Conservation (phyloP, 2,329 filamentous ascomycete species). For the Diaporthe helianthi region DNA sequence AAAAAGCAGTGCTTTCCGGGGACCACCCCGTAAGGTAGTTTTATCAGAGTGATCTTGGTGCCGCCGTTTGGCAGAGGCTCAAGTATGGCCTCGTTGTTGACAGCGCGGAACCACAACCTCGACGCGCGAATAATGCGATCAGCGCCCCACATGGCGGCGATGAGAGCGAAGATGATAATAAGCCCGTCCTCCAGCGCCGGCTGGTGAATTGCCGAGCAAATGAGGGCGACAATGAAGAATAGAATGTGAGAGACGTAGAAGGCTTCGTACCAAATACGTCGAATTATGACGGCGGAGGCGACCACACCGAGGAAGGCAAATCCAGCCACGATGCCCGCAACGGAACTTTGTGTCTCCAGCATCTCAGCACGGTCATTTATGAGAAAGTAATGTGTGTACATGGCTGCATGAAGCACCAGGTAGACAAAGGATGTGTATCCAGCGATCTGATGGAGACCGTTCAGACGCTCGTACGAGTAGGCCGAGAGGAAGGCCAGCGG, state of each 20-base stretch:
- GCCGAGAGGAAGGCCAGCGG: constrained; percentile 60
- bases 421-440: constrained; percentile 57
- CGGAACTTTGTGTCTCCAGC: constrained; percentile 48
- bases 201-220: constrained; percentile 59
- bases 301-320: constrained; percentile 54
- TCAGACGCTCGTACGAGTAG: constrained; percentile 66
- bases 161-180: constrained; percentile 50
- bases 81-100: constrained; percentile 60
- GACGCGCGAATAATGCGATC: constrained; percentile 58
- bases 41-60: constrained; percentile 61
- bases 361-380: constrained; percentile 38
- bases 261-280: constrained; percentile 60
- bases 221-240: constrained; percentile 56
- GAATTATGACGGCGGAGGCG: constrained; percentile 51
- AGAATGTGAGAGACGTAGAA: constrained; percentile 62
- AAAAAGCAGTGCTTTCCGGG: constrained; percentile 70
- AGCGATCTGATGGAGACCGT: constrained; percentile 61
- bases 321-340: constrained; percentile 57
- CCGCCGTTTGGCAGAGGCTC: constrained; percentile 60
- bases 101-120: constrained; percentile 52
- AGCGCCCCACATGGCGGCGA: constrained; percentile 55
- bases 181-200: constrained; percentile 52
- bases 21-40: constrained; percentile 53
- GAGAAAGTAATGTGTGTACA: constrained; percentile 53
- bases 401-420: constrained; percentile 53